These are phyloP conservation scores for Globisporangium alternatum DNA, from an alignment of 352 stramenopile species.

Conservation along the genomic window DNA sequence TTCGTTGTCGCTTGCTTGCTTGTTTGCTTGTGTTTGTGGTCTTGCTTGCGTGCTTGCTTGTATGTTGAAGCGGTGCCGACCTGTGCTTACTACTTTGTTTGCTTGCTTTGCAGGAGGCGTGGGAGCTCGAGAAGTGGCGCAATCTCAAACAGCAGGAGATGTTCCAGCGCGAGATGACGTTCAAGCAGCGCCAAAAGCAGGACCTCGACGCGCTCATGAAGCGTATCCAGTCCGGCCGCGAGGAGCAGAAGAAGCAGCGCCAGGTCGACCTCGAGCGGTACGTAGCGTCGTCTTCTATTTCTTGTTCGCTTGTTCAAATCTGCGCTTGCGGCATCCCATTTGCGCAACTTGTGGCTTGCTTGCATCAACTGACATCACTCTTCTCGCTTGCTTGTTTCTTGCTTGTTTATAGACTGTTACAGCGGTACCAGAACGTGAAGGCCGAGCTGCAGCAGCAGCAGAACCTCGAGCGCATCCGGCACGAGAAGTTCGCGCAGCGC, in stretches of 20 bases:
- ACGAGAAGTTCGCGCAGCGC: constrained; percentile 74
- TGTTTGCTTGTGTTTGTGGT: neutral
- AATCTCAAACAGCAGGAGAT: constrained; percentile 94
- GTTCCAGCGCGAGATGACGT: constrained; percentile 92
- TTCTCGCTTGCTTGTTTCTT: neutral
- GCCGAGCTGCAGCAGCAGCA: constrained; percentile 93
- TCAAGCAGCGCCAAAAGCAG: constrained; percentile 92
- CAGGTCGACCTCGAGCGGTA: constrained; percentile 92
- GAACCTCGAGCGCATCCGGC: constrained; percentile 90
- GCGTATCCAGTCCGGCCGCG: constrained; percentile 91
- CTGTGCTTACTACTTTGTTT: neutral
- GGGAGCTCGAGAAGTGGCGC: constrained; percentile 94
- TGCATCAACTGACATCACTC: constrained; percentile 1
- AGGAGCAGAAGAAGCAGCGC: constrained; percentile 95
- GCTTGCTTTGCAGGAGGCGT: constrained; percentile 63
- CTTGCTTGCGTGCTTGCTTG: neutral
- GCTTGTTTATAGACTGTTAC: constrained; percentile 54
- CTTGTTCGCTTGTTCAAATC: neutral
- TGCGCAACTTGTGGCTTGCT: neutral
- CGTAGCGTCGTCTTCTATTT: neutral
- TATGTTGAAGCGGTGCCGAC: neutral
- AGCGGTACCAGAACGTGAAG: constrained; percentile 96
- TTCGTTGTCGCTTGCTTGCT: constrained; percentile 10
- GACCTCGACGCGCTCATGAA: constrained; percentile 94
- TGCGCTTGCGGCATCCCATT: neutral